Conservation (phyloP, 768 basidiomycete genomes). For the Leccinellum luteum region DNA sequence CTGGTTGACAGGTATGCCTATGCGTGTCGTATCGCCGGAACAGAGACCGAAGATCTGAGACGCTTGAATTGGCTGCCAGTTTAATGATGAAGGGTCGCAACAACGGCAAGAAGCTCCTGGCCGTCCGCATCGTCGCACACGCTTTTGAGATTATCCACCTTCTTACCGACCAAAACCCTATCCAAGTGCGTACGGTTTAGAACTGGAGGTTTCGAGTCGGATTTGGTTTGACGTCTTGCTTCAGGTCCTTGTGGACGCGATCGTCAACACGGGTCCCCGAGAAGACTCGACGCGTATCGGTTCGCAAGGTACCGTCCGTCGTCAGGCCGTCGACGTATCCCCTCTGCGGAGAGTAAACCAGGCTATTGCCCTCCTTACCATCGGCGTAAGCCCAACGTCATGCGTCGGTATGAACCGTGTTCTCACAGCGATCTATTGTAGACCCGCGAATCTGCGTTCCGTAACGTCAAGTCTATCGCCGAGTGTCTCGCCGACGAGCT, state of each 20-base stretch:
- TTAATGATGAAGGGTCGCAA: conserved; percentile 99
- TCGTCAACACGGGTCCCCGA: conserved; percentile 99
- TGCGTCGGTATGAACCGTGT: neutral
- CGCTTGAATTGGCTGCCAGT: conserved; percentile 38
- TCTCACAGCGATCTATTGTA: conserved; percentile 29
- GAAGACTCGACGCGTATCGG: conserved; percentile 99
- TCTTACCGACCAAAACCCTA: conserved; percentile 99
- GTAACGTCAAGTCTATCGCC: conserved; percentile 98
- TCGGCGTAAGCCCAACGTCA: conserved; percentile 70
- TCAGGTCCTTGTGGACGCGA: conserved; percentile 93
- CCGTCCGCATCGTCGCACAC: conserved; percentile 98
- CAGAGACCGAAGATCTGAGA: conserved; percentile 1
- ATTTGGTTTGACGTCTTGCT: neutral
- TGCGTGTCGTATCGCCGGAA: neutral
- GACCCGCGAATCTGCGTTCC: conserved; percentile 99
- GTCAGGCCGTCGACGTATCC: conserved; percentile 99
- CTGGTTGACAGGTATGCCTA: conserved; percentile 85
- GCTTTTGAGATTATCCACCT: conserved; percentile 99
- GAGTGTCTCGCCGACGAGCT: conserved; percentile 99
- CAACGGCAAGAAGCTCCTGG: conserved; percentile 99
- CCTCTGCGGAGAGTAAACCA: conserved; percentile 98
- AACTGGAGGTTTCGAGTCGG: no score
- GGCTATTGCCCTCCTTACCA: conserved; percentile 90
- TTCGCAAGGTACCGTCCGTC: conserved; percentile 98
- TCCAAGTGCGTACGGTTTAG: conserved; percentile 64